These are phyloP conservation scores for Ophiostoma pallidulum DNA, from an alignment of 2,329 filamentous ascomycete genomes.

Conservation along the genomic window DNA sequence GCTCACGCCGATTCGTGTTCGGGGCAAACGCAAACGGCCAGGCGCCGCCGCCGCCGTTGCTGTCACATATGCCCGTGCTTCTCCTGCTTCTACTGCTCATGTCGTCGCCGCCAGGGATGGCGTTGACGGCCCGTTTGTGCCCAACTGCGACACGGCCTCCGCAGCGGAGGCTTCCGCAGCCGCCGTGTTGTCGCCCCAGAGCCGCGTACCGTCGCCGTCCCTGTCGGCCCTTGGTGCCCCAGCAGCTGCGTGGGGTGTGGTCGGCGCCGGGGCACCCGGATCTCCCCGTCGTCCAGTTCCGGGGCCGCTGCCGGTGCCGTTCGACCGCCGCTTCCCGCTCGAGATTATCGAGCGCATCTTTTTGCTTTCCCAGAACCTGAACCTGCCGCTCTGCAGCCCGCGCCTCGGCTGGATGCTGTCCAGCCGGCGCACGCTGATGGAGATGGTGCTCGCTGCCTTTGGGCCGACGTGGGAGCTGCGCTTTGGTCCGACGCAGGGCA, in stretches of 20 bases:
- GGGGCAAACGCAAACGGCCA: constrained; percentile 32
- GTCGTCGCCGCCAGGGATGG: no score
- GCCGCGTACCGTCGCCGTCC: no score
- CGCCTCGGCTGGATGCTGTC: constrained; percentile 40
- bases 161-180: background rate
- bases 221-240: no score
- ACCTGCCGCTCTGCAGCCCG: constrained; percentile 35
- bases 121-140: no score
- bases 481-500: constrained; percentile 19
- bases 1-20: constrained; percentile 39
- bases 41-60: constrained; percentile 11
- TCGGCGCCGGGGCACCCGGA: no score
- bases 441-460: constrained; percentile 30
- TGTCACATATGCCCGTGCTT: no score
- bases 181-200: no score
- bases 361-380: constrained; percentile 38
- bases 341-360: constrained; percentile 47
- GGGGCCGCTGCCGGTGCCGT: background rate
- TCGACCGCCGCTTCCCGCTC: constrained; percentile 31
- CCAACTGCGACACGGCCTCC: background rate
- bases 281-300: background rate
- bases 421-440: constrained; percentile 22
- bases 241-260: background rate
- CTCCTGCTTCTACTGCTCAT: no score
- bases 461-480: constrained; percentile 30